Conservation (phyloP, 228 moss, liverwort and hornwort genomes). For the Sphagnum magellanicum region DNA sequence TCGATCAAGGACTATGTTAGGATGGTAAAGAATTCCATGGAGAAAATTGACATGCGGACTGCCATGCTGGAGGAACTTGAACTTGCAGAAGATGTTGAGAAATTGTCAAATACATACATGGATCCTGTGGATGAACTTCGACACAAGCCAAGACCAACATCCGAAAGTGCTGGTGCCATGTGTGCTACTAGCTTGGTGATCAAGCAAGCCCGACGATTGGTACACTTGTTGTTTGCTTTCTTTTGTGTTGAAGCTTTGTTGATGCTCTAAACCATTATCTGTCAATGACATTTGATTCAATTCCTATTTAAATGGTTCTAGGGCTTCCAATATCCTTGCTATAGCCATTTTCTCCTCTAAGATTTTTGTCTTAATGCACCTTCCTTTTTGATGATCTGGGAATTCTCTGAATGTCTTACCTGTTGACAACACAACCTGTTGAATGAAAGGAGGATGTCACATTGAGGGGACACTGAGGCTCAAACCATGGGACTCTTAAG, state of each 20-base stretch:
- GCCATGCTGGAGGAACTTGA: constrained; percentile 21
- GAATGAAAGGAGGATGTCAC: too few relatives aligned
- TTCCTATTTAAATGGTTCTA: neutral
- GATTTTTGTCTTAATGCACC: too few relatives aligned
- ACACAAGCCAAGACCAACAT: constrained; percentile 4
- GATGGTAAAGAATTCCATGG: constrained; percentile 7
- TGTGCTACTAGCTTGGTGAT: constrained; percentile 28
- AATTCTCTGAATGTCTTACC: too few relatives aligned
- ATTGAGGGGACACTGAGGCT: too few relatives aligned
- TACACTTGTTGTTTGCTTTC: neutral
- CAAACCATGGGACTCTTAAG: too few relatives aligned
- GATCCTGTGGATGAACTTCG: neutral
- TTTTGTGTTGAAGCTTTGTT: neutral
- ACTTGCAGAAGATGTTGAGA: constrained; percentile 26
- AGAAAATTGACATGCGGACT: constrained; percentile 13
- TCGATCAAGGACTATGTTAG: constrained; percentile 17
- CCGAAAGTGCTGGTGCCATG: constrained; percentile 11
- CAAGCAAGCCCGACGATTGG: constrained; percentile 26
- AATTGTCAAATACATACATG: constrained; percentile 10
- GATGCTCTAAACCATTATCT: neutral
- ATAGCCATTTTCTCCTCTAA: too few relatives aligned
- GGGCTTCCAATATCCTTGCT: too few relatives aligned
- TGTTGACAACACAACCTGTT: too few relatives aligned
- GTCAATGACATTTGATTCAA: neutral
- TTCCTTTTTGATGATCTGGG: too few relatives aligned